Conservation (phyloP, 179 eudicot species). For the Amaranthus tricolor region DNA sequence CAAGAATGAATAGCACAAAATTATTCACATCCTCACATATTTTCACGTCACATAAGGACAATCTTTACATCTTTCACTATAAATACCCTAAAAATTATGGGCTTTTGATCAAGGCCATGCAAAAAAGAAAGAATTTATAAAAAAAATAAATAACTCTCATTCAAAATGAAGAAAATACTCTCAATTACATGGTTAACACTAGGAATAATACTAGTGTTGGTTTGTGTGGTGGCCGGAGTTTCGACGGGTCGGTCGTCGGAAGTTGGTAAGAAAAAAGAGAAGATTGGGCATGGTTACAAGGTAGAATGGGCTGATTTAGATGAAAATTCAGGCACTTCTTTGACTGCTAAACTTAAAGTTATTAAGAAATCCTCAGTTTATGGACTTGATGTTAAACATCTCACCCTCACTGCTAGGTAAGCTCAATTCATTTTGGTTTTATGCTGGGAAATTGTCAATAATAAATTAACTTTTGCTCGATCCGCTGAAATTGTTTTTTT, state of each 20-base stretch:
- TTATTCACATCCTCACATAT: no score
- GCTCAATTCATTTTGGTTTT: no score
- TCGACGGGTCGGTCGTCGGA: neutral
- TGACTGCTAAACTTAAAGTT: slow-evolving; percentile 31
- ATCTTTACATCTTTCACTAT: no score
- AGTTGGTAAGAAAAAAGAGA: neutral
- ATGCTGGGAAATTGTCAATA: no score
- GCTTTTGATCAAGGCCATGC: no score
- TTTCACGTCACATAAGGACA: no score
- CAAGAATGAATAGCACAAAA: no score
- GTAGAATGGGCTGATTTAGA: slow-evolving; percentile 26
- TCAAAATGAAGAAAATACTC: neutral
- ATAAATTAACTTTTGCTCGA: no score
- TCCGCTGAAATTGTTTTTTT: no score
- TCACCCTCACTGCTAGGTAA: slow-evolving; percentile 22
- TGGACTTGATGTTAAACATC: slow-evolving; percentile 37
- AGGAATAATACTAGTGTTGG: slow-evolving; percentile 1
- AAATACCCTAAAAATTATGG: no score
- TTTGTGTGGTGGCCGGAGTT: neutral
- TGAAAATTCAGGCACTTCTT: slow-evolving; percentile 7
- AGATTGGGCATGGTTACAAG: slow-evolving; percentile 34
- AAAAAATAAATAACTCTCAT: neutral
- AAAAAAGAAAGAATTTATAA: neutral
- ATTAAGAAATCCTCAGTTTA: slow-evolving; percentile 23
- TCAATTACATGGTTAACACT: neutral